These are phyloP conservation scores for Dissophora ornata DNA, from an alignment of 192 early-diverging fungal genomes.

Conservation along the genomic window DNA sequence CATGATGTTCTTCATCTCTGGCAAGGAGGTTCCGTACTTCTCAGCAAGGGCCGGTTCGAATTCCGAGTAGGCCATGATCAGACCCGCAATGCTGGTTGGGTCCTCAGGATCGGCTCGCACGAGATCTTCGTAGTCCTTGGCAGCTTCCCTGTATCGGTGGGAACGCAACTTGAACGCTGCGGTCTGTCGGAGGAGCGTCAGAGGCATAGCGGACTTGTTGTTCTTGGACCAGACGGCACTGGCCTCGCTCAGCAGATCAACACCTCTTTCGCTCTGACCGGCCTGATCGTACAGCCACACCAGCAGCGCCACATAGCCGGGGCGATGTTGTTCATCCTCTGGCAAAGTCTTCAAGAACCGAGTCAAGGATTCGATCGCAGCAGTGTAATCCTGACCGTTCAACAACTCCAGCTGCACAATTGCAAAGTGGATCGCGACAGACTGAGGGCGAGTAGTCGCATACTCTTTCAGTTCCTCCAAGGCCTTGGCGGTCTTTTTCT, in stretches of 20 bases:
- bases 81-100: slow-evolving; percentile 70
- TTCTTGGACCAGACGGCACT: slow-evolving; percentile 67
- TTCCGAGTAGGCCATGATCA: slow-evolving; percentile 73
- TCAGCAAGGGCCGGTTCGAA: slow-evolving; percentile 70
- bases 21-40: slow-evolving; percentile 68
- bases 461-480: slow-evolving; percentile 65
- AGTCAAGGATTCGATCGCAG: slow-evolving; percentile 62
- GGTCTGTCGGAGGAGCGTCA: slow-evolving; percentile 68
- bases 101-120: slow-evolving; percentile 75
- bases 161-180: slow-evolving; percentile 76
- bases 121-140: slow-evolving; percentile 74
- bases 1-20: slow-evolving; percentile 38
- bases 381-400: slow-evolving; percentile 53
- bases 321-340: slow-evolving; percentile 59
- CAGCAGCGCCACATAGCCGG: slow-evolving; percentile 74
- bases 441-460: slow-evolving; percentile 51
- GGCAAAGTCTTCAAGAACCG: slow-evolving; percentile 53
- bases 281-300: slow-evolving; percentile 79
- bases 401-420: slow-evolving; percentile 69
- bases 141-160: slow-evolving; percentile 69
- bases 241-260: slow-evolving; percentile 67
- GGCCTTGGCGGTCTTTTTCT: slow-evolving; percentile 68
- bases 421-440: slow-evolving; percentile 69
- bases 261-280: slow-evolving; percentile 67
- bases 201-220: slow-evolving; percentile 22